Evolutionary conservation across 148 eudicot genomes (phyloP).

Genomic region (Cornus suecica): DNA sequence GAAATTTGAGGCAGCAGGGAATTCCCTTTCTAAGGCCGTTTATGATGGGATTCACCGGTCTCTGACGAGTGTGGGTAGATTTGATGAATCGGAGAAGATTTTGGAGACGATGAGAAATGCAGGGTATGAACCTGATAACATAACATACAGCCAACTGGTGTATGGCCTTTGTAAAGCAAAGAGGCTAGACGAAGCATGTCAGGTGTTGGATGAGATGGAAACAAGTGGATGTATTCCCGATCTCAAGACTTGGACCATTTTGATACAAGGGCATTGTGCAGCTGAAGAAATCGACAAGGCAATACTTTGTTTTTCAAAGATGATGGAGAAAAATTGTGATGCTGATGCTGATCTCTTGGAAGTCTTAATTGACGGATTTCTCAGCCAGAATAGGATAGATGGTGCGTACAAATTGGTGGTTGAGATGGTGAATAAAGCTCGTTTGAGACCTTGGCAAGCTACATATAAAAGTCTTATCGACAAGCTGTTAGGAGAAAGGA

Average conservation of each 20-base stretch:
- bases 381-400: conserved; percentile 33
- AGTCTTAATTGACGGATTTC: conserved; percentile 58
- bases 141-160: conserved; percentile 76
- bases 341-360: conserved; percentile 76
- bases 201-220: conserved; percentile 59
- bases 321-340: conserved; percentile 53
- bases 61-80: conserved; percentile 61
- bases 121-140: conserved; percentile 76
- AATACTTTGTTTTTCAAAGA: conserved; percentile 40
- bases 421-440: conserved; percentile 55
- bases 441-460: conserved; percentile 76
- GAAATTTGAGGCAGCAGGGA: conserved; percentile 52
- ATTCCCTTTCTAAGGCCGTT: conserved; percentile 41
- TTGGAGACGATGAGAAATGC: conserved; percentile 55
- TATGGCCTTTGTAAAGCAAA: conserved; percentile 58
- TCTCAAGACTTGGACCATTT: conserved; percentile 82
- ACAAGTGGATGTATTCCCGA: conserved; percentile 68
- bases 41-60: conserved; percentile 80
- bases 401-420: conserved; percentile 64
- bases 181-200: conserved; percentile 66
- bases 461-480: conserved; percentile 67
- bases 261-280: conserved; percentile 63
- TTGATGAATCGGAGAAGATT: conserved; percentile 79
- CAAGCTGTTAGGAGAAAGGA: conserved; percentile 46
- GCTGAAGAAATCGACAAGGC: conserved; percentile 66